phyloP scores from a whole-genome alignment of 495 filamentous ascomycete genomes.

The Articulospora tetracladia region DNA sequence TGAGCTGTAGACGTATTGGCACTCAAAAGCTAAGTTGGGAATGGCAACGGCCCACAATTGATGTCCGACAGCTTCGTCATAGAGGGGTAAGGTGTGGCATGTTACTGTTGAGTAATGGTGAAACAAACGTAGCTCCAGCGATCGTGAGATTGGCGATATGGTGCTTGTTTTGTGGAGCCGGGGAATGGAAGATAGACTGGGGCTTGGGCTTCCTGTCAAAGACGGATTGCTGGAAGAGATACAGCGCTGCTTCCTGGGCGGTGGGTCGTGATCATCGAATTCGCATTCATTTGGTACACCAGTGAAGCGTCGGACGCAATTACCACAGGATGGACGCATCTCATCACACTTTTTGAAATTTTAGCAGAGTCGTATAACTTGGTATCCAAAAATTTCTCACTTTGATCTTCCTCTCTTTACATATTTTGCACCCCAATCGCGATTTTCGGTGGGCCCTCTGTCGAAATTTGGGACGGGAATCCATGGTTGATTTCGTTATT shows the following conservation, averaged over 20 bases:
- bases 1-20: constrained; percentile 11
- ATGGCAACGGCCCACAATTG: constrained; percentile 15
- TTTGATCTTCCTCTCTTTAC: constrained; percentile 19
- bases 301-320: constrained; percentile 9
- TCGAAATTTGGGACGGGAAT: background rate
- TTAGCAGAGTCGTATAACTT: too few relatives aligned
- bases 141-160: constrained; percentile 12
- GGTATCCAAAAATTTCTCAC: background rate
- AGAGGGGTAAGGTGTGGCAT: background rate
- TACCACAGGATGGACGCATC: constrained; percentile 11
- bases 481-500: background rate
- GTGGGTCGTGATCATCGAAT: background rate
- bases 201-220: background rate
- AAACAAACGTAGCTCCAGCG: constrained; percentile 15
- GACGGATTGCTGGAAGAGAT: background rate
- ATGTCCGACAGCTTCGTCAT: background rate
- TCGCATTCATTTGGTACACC: background rate
- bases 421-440: constrained; percentile 11
- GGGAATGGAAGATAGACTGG: constrained; percentile 28
- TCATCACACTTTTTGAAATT: constrained; percentile 13
- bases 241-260: background rate
- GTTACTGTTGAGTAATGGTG: constrained; percentile 18
- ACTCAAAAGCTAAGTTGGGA: constrained; percentile 9
- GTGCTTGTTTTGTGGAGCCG: constrained; percentile 14
- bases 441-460: constrained; percentile 15